Evolutionary conservation across 2,329 filamentous ascomycete species (phyloP), one percentile per base, ranked within the genome.

Genomic region (Elsinoe perseae): DNA sequence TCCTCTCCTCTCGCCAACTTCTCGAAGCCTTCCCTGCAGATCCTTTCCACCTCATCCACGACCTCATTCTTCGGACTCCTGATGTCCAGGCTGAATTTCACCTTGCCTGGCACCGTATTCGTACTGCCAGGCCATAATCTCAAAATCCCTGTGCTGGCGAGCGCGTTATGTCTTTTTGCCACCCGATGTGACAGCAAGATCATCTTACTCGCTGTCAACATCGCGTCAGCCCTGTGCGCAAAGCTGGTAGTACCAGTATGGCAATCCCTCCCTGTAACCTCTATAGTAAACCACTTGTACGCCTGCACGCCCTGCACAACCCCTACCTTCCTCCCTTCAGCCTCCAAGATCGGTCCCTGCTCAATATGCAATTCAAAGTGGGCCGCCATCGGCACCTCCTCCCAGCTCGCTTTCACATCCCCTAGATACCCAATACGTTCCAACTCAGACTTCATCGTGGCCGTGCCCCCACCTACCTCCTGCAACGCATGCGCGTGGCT

Each of bases 341-440:
- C 77, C 64, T 91, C 83, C 1, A 95, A 77, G 30, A 89, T 80
- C 0, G 87, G 87, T 0, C 87, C 87, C 67, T 95, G 89, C 67
- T 95, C 89, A 54, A 92, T 92, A 65, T 93, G 88, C 8, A 93
- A 76, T 68, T 92, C 87, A 64, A 92, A 91, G 68, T 92, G 87
- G 0, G 86, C 87, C 0, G 81, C 85, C 70, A 90, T 82, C 0
- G 85, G 85, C 14, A 78, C 80, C 28, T 76, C 73, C 59, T 77
- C 73, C 66, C 85, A 76, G 54, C 75, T 81, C 20, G 80, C 80
- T 7, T 78, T 76, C 0, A 76, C 70, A 0, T 69, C 62, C 12
- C 87, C 87, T 0, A 89, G 71, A 61, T 87, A 90, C 0, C 83
- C 83, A 52, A 90, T 89, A 12, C 85, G 77, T 64, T 86, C 74